A percentile compares a stretch with the other conserved stretches of the same genome.
Evolutionary conservation across 345 rosid species (phyloP).

Genomic region (Excoecaria cochinchinensis): DNA sequence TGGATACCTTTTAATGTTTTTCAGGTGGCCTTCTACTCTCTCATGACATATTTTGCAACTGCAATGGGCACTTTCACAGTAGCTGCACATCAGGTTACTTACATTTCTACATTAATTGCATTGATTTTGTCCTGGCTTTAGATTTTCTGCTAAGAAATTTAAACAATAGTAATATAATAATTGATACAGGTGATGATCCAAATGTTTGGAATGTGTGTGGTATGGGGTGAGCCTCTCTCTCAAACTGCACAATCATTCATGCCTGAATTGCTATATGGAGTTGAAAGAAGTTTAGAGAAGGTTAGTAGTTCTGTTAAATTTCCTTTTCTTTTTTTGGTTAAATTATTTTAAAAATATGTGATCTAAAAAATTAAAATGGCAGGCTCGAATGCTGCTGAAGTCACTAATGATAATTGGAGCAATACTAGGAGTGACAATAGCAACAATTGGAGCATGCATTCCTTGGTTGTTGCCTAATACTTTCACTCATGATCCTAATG

Average conservation of each 20-base stretch:
- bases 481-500: conserved; percentile 64
- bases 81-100: conserved; percentile 89
- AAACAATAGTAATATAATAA: neutral
- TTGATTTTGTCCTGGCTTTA: neutral
- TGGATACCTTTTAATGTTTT: conserved; percentile 20
- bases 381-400: conserved; percentile 81
- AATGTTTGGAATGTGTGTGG: conserved; percentile 52
- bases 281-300: conserved; percentile 54
- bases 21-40: conserved; percentile 77
- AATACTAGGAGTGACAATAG: conserved; percentile 55
- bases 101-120: neutral
- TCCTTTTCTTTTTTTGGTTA: too few species aligned
- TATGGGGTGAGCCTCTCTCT: conserved; percentile 86
- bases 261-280: conserved; percentile 80
- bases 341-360: too few species aligned
- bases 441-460: conserved; percentile 51
- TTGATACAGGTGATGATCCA: conserved; percentile 66
- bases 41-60: conserved; percentile 73
- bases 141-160: neutral
- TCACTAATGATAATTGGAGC: conserved; percentile 71
- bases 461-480: conserved; percentile 65
- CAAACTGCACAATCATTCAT: conserved; percentile 92
- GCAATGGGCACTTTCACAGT: conserved; percentile 74
- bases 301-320: conserved; percentile 25
- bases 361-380: conserved; percentile 4